phyloP scores from a whole-genome alignment of 1,284 basidiomycete species.

The Cutaneotrichosporon arboriforme region DNA sequence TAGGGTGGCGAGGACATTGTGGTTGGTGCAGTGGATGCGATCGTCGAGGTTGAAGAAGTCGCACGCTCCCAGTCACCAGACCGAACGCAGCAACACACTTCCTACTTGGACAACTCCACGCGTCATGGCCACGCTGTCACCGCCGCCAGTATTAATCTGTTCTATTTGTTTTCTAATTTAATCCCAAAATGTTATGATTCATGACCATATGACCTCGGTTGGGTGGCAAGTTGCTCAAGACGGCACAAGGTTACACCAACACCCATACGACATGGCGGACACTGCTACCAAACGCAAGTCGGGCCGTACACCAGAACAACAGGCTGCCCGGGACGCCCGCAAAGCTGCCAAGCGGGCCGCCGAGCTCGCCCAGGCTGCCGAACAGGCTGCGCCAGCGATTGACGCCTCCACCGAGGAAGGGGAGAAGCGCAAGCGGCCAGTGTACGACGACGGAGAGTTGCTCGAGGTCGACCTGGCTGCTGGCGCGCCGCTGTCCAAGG shows the following conservation, averaged over 20 bases:
- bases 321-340: constrained; percentile 38
- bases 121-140: not conserved
- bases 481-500: constrained; percentile 46
- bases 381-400: not conserved
- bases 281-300: constrained; percentile 54
- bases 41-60: not conserved
- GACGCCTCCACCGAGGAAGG: constrained; percentile 4
- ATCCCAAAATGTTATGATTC: constrained; percentile 20
- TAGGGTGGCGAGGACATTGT: constrained; percentile 34
- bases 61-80: not conserved
- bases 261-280: constrained; percentile 11
- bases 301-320: constrained; percentile 37
- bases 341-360: constrained; percentile 32
- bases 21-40: not conserved
- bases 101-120: too few relatives aligned
- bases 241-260: not conserved
- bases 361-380: constrained; percentile 6
- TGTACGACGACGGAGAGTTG: constrained; percentile 23
- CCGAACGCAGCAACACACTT: too few relatives aligned
- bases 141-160: not conserved
- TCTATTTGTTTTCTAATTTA: not conserved
- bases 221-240: constrained; percentile 4
- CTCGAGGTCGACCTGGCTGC: constrained; percentile 46
- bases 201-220: too few relatives aligned
- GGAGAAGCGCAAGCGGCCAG: constrained; percentile 21